Percentiles rank a stretch among this genome's conserved stretches.
phyloP scores from a whole-genome alignment of 1,139 yeast genomes.

The Candida anutae region DNA sequence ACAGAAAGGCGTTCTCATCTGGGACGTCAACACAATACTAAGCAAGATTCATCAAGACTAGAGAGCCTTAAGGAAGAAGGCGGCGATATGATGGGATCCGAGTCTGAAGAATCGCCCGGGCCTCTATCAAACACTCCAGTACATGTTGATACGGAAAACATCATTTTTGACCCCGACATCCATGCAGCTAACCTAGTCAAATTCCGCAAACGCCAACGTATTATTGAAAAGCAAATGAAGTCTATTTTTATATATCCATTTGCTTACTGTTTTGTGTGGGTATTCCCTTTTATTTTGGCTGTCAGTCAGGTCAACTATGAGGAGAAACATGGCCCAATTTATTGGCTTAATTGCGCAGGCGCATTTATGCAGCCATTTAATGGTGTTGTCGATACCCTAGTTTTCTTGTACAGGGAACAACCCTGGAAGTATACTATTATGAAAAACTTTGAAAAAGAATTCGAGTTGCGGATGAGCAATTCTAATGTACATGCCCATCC shows the following conservation, averaged over 20 bases:
- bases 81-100: conserved; percentile 3
- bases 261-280: conserved; percentile 73
- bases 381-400: conserved; percentile 70
- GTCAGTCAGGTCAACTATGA: conserved; percentile 51
- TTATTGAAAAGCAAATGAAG: conserved; percentile 72
- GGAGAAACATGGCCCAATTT: conserved; percentile 39
- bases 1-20: not conserved
- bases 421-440: conserved; percentile 59
- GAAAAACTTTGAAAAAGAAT: conserved; percentile 33
- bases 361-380: conserved; percentile 77
- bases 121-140: conserved; percentile 6
- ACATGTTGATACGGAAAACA: conserved; percentile 11
- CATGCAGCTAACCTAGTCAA: conserved; percentile 54
- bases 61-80: not conserved
- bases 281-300: conserved; percentile 71
- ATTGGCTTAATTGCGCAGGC: conserved; percentile 60
- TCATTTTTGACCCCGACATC: conserved; percentile 27
- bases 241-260: conserved; percentile 78
- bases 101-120: conserved; percentile 4
- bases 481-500: conserved; percentile 6
- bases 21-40: conserved; percentile 1
- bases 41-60: conserved; percentile 1
- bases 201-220: conserved; percentile 53
- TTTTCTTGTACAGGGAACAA: conserved; percentile 66
- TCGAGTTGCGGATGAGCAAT: conserved; percentile 18